Evolutionary conservation across 768 basidiomycete genomes (phyloP).

Genomic region (Boletus subcaerulescens): DNA sequence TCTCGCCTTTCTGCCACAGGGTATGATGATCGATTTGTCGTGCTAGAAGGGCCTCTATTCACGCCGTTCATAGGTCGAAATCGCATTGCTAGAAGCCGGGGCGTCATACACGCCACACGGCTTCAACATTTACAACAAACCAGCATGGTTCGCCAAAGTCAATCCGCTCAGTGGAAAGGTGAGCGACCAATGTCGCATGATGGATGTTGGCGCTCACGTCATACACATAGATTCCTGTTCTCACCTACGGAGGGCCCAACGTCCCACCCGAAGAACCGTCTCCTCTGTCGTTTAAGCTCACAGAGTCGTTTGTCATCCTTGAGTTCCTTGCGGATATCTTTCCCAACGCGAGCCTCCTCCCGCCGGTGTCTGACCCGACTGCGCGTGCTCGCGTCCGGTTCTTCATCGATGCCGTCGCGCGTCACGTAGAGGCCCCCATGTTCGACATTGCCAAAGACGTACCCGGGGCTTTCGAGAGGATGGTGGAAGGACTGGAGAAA

Average conservation of each 20-base stretch:
- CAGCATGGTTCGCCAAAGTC: slow-evolving; percentile 61
- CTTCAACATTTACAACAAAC: slow-evolving; percentile 61
- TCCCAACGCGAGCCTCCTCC: slow-evolving; percentile 45
- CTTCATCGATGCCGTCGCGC: slow-evolving; percentile 50
- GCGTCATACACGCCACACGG: slow-evolving; percentile 47
- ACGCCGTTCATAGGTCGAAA: slow-evolving; percentile 40
- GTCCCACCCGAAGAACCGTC: slow-evolving; percentile 53
- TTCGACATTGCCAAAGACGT: slow-evolving; percentile 29
- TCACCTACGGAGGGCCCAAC: slow-evolving; percentile 58
- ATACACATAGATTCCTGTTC: slow-evolving; percentile 46
- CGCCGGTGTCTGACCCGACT: slow-evolving; percentile 44
- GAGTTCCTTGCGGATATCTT: slow-evolving; percentile 64
- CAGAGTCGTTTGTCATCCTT: slow-evolving; percentile 61
- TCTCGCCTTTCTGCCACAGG: slow-evolving; percentile 55
- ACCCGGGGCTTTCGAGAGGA: not conserved
- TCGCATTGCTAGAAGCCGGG: slow-evolving; percentile 56
- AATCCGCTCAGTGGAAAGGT: slow-evolving; percentile 63
- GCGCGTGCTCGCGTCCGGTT: slow-evolving; percentile 55
- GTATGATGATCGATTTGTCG: slow-evolving; percentile 28
- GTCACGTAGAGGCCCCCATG: slow-evolving; percentile 39
- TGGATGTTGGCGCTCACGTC: no score
- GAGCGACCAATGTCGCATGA: not conserved
- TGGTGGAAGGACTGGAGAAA: slow-evolving; percentile 1
- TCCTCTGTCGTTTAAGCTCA: slow-evolving; percentile 54
- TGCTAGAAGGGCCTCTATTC: not conserved